Evolutionary conservation across 1,284 basidiomycete genomes (phyloP).

Genomic region (Leucoagaricus sp.): DNA sequence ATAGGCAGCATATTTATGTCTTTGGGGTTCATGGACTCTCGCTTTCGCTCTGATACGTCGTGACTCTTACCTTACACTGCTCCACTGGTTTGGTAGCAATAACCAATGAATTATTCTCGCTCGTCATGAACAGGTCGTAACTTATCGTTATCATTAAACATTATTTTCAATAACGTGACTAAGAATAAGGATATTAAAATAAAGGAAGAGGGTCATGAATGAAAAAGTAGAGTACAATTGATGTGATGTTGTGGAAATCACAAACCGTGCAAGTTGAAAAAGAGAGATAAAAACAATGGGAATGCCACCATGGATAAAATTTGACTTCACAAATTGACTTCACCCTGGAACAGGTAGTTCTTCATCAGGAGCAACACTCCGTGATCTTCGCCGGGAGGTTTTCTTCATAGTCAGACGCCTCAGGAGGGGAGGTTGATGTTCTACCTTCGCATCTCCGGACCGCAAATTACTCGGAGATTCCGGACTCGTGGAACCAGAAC

Average conservation of each 20-base stretch:
- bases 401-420: constrained; percentile 25
- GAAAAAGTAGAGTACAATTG: not conserved
- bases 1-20: constrained; percentile 6
- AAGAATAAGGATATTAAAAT: constrained; percentile 4
- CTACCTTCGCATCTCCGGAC: constrained; percentile 14
- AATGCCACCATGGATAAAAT: no score
- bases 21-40: constrained; percentile 8
- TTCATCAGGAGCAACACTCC: constrained; percentile 21
- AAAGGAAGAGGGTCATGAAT: not conserved
- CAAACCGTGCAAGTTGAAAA: not conserved
- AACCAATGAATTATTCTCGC: not conserved
- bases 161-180: not conserved
- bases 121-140: not conserved
- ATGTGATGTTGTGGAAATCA: not conserved
- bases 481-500: constrained; percentile 22
- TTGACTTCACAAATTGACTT: not conserved
- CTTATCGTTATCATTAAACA: no score
- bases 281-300: not conserved
- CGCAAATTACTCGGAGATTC: constrained; percentile 19
- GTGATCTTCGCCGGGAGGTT: constrained; percentile 27
- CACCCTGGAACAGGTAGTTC: not conserved
- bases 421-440: constrained; percentile 10
- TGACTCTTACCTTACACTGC: not conserved
- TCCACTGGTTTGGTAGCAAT: not conserved
- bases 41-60: not conserved